These are phyloP conservation scores for Eucalyptus paniculata DNA, from an alignment of 345 rosid genomes.

Conservation along the genomic window DNA sequence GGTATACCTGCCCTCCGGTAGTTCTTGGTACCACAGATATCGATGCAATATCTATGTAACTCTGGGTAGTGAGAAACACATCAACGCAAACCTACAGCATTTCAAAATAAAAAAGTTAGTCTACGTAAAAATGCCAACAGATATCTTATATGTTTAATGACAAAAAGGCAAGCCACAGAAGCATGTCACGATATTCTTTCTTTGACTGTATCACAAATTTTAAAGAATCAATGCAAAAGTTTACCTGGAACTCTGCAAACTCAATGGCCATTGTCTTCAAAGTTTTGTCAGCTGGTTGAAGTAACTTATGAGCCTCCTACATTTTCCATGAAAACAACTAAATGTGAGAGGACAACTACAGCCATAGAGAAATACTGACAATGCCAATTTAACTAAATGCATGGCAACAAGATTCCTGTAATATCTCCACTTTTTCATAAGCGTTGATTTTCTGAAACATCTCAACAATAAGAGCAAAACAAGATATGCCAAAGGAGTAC, in stretches of 20 bases:
- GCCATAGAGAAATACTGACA: not conserved
- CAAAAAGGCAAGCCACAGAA: not conserved
- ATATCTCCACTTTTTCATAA: not conserved
- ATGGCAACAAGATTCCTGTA: not conserved
- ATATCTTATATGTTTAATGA: not conserved
- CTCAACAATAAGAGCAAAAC: not conserved
- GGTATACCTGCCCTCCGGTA: conserved; percentile 88
- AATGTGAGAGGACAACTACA: not conserved
- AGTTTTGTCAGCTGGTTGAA: conserved; percentile 88
- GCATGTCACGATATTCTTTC: not conserved
- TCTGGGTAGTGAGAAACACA: conserved; percentile 77
- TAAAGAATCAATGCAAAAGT: not conserved
- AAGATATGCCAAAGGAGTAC: not conserved
- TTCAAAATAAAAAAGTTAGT: not conserved
- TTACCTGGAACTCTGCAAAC: conserved; percentile 96
- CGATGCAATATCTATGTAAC: conserved; percentile 86
- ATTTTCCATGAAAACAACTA: not conserved
- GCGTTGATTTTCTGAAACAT: not conserved
- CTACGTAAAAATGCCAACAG: not conserved
- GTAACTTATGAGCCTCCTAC: conserved; percentile 93
- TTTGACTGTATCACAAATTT: not conserved
- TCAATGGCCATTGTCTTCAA: conserved; percentile 95
- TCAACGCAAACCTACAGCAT: conserved; percentile 88
- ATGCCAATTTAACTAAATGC: not conserved
- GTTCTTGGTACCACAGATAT: conserved; percentile 82